Conservation (phyloP, 805 yeast species). For the Wickerhamiella allomyrinae region DNA sequence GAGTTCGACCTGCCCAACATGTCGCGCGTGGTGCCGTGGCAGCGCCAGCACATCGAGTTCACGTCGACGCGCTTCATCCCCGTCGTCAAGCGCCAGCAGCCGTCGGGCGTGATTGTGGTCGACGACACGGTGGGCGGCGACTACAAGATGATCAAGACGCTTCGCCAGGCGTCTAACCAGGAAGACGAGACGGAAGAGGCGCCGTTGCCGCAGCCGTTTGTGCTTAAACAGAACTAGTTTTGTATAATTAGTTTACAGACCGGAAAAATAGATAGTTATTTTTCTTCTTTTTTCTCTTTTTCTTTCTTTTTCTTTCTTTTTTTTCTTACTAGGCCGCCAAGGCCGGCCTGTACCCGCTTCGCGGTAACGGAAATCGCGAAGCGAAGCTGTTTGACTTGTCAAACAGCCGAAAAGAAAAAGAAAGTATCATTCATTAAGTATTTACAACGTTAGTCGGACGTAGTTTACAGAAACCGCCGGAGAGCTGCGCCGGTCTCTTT, state of each 20-base stretch:
- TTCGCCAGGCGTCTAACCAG: constrained; percentile 78
- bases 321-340: too few relatives aligned
- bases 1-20: constrained; percentile 44
- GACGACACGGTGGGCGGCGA: constrained; percentile 26
- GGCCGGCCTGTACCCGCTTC: too few relatives aligned
- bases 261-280: too few relatives aligned
- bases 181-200: constrained; percentile 48
- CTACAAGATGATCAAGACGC: constrained; percentile 59
- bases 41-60: constrained; percentile 70
- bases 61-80: constrained; percentile 62
- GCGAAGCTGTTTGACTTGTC: too few relatives aligned
- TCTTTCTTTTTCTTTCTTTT: too few relatives aligned
- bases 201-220: constrained; percentile 31
- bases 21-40: constrained; percentile 81
- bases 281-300: too few relatives aligned
- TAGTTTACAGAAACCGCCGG: constrained; percentile 13
- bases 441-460: background rate
- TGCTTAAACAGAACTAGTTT: background rate
- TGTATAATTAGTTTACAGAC: constrained; percentile 5
- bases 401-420: too few relatives aligned
- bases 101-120: constrained; percentile 25
- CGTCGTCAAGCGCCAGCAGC: constrained; percentile 39
- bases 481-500: constrained; percentile 18
- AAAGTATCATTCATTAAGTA: background rate
- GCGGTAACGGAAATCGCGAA: too few relatives aligned